Conservation (phyloP, 108 stramenopile genomes). For the Licmophora abbreviata region DNA sequence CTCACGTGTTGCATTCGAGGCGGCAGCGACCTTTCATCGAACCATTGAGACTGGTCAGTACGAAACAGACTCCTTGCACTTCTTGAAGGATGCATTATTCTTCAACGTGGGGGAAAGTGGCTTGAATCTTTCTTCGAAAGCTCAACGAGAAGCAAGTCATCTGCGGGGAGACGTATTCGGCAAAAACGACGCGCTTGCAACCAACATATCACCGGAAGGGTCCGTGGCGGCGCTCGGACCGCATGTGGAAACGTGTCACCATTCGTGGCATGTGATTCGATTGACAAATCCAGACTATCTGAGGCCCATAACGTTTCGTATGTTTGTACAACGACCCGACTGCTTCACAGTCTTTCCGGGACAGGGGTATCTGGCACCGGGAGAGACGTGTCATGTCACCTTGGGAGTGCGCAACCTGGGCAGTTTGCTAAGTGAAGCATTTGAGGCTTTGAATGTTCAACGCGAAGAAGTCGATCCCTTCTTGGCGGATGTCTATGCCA, state of each 20-base stretch:
- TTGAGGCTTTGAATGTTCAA: slow-evolving; percentile 43
- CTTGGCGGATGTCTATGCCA: slow-evolving; percentile 30
- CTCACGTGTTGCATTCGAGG: slow-evolving; percentile 34
- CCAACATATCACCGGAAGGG: not conserved
- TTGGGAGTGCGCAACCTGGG: slow-evolving; percentile 46
- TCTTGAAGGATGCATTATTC: slow-evolving; percentile 56
- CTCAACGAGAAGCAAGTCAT: slow-evolving; percentile 13
- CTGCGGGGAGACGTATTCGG: slow-evolving; percentile 13
- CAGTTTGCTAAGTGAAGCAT: slow-evolving; percentile 32
- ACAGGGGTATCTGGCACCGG: slow-evolving; percentile 49
- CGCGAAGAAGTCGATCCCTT: slow-evolving; percentile 38
- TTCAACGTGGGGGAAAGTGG: slow-evolving; percentile 36
- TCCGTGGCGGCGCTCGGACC: slow-evolving; percentile 5
- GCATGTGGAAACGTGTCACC: slow-evolving; percentile 30
- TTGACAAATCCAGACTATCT: slow-evolving; percentile 54
- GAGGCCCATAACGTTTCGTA: slow-evolving; percentile 41
- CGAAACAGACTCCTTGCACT: slow-evolving; percentile 23
- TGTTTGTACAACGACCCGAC: slow-evolving; percentile 49
- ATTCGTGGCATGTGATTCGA: slow-evolving; percentile 56
- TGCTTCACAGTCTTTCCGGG: slow-evolving; percentile 60
- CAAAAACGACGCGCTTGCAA: not conserved
- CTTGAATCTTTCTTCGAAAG: not conserved
- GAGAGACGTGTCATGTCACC: slow-evolving; percentile 38
- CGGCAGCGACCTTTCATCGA: slow-evolving; percentile 48
- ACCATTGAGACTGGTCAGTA: slow-evolving; percentile 36